Conservation (phyloP, 1,139 yeast species). For the Debaryomyces singareniensis region DNA sequence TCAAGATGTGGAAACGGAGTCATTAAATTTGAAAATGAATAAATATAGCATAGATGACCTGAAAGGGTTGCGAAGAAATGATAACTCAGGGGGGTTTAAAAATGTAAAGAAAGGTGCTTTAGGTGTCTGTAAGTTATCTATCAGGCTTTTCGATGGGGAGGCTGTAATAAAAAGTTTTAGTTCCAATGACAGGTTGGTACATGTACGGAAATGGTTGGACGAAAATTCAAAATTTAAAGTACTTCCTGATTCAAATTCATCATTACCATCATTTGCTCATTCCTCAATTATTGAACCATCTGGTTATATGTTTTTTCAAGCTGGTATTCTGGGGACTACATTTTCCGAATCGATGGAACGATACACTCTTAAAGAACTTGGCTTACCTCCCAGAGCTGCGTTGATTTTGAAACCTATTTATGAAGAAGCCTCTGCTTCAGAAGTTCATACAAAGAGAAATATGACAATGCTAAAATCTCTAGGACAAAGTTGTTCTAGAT, state of each 20-base stretch:
- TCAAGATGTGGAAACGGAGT: no score
- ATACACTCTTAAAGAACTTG: constrained; percentile 38
- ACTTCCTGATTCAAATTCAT: constrained; percentile 15
- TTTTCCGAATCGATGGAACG: constrained; percentile 49
- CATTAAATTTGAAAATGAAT: no score
- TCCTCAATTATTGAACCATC: constrained; percentile 28
- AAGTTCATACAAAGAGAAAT: constrained; percentile 9
- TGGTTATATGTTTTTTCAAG: constrained; percentile 33
- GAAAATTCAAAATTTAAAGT: constrained; percentile 41
- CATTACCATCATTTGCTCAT: constrained; percentile 33
- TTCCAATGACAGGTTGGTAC: constrained; percentile 35
- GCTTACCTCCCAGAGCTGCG: constrained; percentile 60
- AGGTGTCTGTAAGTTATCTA: constrained; percentile 36
- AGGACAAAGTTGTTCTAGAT: constrained; percentile 7
- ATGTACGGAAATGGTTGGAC: constrained; percentile 63
- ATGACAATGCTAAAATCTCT: constrained; percentile 12
- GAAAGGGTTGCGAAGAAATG: not conserved
- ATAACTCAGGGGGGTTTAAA: not conserved
- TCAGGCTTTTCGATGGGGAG: constrained; percentile 52
- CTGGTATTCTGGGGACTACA: constrained; percentile 30
- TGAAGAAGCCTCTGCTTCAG: constrained; percentile 15
- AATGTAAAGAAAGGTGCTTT: not conserved
- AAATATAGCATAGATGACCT: no score
- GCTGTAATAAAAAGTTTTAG: constrained; percentile 40
- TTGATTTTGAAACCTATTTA: constrained; percentile 54